A percentile compares a stretch with the other conserved stretches of the same genome.
Conservation (phyloP, 2,329 filamentous ascomycete genomes). For the Fusarium hainanense region DNA sequence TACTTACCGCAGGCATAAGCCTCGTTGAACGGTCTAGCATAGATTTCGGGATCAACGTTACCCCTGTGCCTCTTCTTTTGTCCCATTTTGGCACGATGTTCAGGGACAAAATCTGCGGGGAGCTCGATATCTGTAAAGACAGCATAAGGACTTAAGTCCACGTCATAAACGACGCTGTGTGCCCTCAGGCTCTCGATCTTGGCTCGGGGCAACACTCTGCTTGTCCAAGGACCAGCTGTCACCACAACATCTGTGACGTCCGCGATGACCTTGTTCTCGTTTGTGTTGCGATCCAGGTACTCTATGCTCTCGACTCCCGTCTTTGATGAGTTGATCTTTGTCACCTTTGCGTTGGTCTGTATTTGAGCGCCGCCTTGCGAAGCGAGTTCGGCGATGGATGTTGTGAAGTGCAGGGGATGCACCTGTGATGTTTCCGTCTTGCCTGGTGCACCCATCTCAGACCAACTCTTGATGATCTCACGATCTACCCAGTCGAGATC, state of each 20-base stretch:
- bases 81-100: conserved; percentile 59
- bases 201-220: conserved; percentile 65
- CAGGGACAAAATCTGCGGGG: conserved; percentile 70
- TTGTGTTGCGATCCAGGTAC: conserved; percentile 63
- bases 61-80: conserved; percentile 67
- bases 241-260: conserved; percentile 66
- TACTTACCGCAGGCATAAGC: conserved; percentile 87
- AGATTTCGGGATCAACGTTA: conserved; percentile 88
- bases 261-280: conserved; percentile 51
- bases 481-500: conserved; percentile 88
- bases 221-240: conserved; percentile 72
- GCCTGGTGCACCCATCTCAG: conserved; percentile 79
- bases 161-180: conserved; percentile 73
- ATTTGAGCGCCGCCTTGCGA: conserved; percentile 75
- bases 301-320: conserved; percentile 70
- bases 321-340: conserved; percentile 67
- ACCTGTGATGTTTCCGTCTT: conserved; percentile 89
- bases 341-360: conserved; percentile 73
- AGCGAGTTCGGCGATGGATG: conserved; percentile 81
- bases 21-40: conserved; percentile 87
- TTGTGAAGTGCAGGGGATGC: conserved; percentile 92
- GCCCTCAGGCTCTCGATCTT: conserved; percentile 70
- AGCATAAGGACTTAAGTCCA: conserved; percentile 76
- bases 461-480: conserved; percentile 74
- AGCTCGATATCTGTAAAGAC: conserved; percentile 89